Evolutionary conservation across 176 grass and related monocot genomes (phyloP).

Genomic region (Zea luxurians): DNA sequence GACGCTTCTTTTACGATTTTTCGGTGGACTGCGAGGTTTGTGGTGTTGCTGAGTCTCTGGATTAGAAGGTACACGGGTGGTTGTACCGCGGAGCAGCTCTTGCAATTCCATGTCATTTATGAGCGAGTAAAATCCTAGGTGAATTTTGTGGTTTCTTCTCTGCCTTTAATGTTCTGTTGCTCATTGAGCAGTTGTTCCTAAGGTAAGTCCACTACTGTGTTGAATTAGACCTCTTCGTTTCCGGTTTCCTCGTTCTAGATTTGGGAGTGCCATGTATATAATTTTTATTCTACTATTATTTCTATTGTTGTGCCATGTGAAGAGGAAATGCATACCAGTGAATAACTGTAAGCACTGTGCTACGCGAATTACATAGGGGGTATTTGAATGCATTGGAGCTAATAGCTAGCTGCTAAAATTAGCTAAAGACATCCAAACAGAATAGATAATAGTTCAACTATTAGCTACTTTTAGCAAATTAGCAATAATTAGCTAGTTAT

Average conservation of each 20-base stretch:
- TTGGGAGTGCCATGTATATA: neutral
- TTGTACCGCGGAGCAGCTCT: neutral
- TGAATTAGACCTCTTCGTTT: neutral
- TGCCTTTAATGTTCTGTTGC: neutral
- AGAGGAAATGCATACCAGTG: neutral
- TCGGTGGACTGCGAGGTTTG: neutral
- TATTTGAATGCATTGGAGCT: too few species aligned
- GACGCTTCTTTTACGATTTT: slow-evolving; percentile 3
- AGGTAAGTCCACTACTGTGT: neutral
- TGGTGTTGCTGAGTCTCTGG: neutral
- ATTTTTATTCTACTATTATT: neutral
- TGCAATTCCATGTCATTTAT: neutral
- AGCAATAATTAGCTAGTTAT: too few species aligned
- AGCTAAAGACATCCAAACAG: too few species aligned
- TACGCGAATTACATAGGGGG: neutral
- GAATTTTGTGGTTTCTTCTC: neutral
- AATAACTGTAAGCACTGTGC: neutral
- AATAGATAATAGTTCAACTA: too few species aligned
- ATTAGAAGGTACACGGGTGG: neutral
- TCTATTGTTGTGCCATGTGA: neutral
- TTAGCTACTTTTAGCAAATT: too few species aligned
- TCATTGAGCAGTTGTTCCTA: neutral
- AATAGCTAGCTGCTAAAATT: too few species aligned
- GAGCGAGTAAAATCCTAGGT: neutral
- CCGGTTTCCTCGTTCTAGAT: neutral